Percentiles rank a stretch among this genome's conserved stretches.
phyloP scores from a whole-genome alignment of 140 eudicot species.

The Stevia rebaudiana region DNA sequence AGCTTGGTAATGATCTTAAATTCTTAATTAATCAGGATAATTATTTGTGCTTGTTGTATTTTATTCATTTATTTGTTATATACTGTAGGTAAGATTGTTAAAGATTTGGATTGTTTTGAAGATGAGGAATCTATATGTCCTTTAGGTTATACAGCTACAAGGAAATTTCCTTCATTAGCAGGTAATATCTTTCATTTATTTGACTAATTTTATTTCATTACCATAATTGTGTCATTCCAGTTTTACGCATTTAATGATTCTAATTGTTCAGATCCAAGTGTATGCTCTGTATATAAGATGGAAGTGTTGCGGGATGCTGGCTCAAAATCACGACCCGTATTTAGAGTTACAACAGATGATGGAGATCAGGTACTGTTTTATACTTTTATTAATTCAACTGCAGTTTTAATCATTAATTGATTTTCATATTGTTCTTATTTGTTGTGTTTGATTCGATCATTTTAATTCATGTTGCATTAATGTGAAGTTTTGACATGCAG shows the following conservation, averaged over 20 bases:
- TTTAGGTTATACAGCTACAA: constrained; percentile 69
- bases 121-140: constrained; percentile 58
- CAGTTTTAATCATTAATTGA: constrained; percentile 1
- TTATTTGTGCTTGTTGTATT: not conserved
- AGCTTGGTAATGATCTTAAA: constrained; percentile 51
- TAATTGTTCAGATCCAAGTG: constrained; percentile 51
- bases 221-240: not conserved
- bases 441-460: not conserved
- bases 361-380: constrained; percentile 71
- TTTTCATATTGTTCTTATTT: constrained; percentile 9
- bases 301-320: constrained; percentile 69
- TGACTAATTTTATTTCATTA: not conserved
- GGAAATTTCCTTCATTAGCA: constrained; percentile 65
- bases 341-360: constrained; percentile 68
- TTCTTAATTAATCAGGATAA: not conserved
- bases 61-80: constrained; percentile 10
- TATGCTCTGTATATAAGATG: constrained; percentile 55
- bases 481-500: constrained; percentile 32
- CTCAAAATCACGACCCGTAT: constrained; percentile 49
- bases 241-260: not conserved
- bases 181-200: constrained; percentile 33
- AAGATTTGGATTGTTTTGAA: constrained; percentile 43
- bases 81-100: constrained; percentile 57
- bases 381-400: constrained; percentile 14
- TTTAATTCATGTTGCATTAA: constrained; percentile 8